Evolutionary conservation across 192 early-diverging fungal species (phyloP), one percentile per base, ranked within the genome.

Genomic region (Backusella sp.): DNA sequence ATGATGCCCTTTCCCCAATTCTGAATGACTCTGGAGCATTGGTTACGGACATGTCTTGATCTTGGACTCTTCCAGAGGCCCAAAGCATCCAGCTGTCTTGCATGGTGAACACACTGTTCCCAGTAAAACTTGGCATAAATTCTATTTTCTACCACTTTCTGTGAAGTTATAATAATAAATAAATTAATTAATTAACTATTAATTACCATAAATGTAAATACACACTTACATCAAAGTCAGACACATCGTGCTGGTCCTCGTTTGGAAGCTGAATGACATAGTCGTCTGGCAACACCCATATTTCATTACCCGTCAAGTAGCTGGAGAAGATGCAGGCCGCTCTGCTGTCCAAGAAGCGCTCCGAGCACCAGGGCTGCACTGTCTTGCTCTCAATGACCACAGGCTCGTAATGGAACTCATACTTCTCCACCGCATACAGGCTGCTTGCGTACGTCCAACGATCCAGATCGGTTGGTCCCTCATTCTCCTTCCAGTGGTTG

Each of bases 341-440:
- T 66, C 85, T 80, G 66, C 86, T 90, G 68, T 90, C 81, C 26
- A 85, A 79, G 62, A 90, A 90, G 3, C 88, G 78, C 67, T 90
- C 88, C 21, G 88, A 79, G 56, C 88, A 90, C 82, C 82, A 90
- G 36, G 85, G 77, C 62, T 81, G 84, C 49, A 80, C 82, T 8
- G 82, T 81, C 66, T 84, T 84, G 41, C 83, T 85, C 30, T 82
- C 68, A 26, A 90, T 74, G 9, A 90, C 86, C 8, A 87, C 84
- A 19, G 88, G 88, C 32, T 82, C 79, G 74, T 88, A 90, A 66
- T 87, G 87, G n/a, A 87, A 82, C 62, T 90, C 88, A 66, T 88
- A 90, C 39, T 87, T 83, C 42, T 87, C 81, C 9, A 88, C 80
- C 0, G 79, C 72, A 53, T 86, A 88, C 28, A 87, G 37, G 7